Conservation (phyloP, 257 asterid genomes). For the Solanum lycopersicoides region DNA sequence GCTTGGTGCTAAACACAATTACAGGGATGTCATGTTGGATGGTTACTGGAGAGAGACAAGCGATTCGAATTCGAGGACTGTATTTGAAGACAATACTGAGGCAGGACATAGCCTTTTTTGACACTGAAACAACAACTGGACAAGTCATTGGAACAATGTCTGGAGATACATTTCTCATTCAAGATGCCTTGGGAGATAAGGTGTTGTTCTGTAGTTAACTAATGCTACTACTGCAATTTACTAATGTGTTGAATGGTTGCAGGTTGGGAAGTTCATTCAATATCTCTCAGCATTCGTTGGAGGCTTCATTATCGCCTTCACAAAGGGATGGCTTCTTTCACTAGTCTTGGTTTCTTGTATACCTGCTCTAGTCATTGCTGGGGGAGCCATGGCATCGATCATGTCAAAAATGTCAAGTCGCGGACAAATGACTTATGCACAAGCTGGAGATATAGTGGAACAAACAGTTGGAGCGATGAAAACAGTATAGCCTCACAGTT, state of each 20-base stretch:
- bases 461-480: conserved; percentile 49
- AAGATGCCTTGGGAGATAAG: conserved; percentile 85
- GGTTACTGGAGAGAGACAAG: conserved; percentile 60
- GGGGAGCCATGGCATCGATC: conserved; percentile 19
- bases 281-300: conserved; percentile 25
- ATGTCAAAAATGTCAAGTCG: conserved; percentile 16
- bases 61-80: too few relatives aligned
- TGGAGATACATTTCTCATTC: conserved; percentile 56
- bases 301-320: conserved; percentile 35
- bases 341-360: conserved; percentile 22
- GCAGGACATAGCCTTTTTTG: conserved; percentile 58
- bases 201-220: conserved; percentile 7
- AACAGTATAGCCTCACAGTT: conserved; percentile 28
- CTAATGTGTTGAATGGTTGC: neutral
- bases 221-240: neutral
- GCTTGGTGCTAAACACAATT: neutral
- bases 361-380: conserved; percentile 38
- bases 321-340: conserved; percentile 40
- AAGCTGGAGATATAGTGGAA: conserved; percentile 50
- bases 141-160: conserved; percentile 53
- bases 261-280: conserved; percentile 52
- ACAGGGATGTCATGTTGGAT: conserved; percentile 62
- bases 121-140: conserved; percentile 51
- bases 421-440: conserved; percentile 47
- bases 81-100: conserved; percentile 43